A percentile compares a stretch with the other conserved stretches of the same genome.
phyloP scores from a whole-genome alignment of 495 filamentous ascomycete genomes.

The Lentithecium fluviatile region DNA sequence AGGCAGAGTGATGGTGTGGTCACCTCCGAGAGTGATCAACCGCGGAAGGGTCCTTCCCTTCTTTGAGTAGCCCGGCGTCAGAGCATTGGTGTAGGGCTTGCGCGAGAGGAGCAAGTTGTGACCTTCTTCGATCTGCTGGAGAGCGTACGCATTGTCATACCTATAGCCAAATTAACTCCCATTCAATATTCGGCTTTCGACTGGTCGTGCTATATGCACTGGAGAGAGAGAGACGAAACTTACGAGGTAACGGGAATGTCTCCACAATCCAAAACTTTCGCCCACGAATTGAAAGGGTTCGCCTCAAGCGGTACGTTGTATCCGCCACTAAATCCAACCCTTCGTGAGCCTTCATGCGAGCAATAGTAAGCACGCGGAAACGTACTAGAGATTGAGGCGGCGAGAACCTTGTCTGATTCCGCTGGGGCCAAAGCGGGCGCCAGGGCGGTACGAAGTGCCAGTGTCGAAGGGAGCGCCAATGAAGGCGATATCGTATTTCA shows the following conservation, averaged over 20 bases:
- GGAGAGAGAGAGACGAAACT: conserved; percentile 21
- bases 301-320: conserved; percentile 57
- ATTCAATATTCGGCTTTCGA: too few species aligned
- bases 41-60: conserved; percentile 56
- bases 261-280: conserved; percentile 46
- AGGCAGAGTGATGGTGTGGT: conserved; percentile 64
- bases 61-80: conserved; percentile 49
- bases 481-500: conserved; percentile 48
- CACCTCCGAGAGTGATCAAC: conserved; percentile 49
- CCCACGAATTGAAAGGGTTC: conserved; percentile 48
- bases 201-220: not conserved
- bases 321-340: conserved; percentile 56
- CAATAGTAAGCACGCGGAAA: conserved; percentile 34
- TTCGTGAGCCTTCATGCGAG: conserved; percentile 52
- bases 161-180: conserved; percentile 17
- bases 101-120: conserved; percentile 46
- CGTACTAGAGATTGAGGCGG: conserved; percentile 66
- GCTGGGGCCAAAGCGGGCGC: conserved; percentile 78
- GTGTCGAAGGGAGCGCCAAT: conserved; percentile 60
- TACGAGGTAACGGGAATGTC: conserved; percentile 52
- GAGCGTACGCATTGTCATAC: conserved; percentile 47
- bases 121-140: conserved; percentile 48
- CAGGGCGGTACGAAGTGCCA: conserved; percentile 75
- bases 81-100: conserved; percentile 52
- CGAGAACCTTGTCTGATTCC: conserved; percentile 79